Conservation (phyloP, 2,329 filamentous ascomycete genomes). For the Cercospora berteroae region DNA sequence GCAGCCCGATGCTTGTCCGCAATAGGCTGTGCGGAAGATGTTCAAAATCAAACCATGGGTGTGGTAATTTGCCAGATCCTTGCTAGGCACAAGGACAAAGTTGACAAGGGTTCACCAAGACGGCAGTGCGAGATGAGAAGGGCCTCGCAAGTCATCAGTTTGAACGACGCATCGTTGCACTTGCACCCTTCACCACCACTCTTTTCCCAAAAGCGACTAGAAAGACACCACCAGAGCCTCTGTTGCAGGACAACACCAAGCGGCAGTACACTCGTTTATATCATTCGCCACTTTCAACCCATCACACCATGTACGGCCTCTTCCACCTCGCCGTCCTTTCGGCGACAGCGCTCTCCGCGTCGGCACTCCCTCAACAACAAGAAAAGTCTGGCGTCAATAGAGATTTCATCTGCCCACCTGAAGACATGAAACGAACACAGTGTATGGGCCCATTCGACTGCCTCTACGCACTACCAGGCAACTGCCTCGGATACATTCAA, state of each 20-base stretch:
- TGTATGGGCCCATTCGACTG: conserved; percentile 13
- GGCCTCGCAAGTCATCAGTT: not conserved
- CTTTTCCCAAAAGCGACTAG: not conserved
- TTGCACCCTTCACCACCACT: not conserved
- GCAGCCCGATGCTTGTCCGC: not conserved
- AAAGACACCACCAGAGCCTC: not conserved
- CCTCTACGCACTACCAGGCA: conserved; percentile 5
- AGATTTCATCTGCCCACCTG: conserved; percentile 6
- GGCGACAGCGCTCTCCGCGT: not conserved
- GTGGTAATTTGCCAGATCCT: not conserved
- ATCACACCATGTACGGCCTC: conserved; percentile 1
- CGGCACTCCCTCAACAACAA: not conserved
- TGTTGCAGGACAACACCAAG: not conserved
- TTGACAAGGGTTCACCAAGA: not conserved
- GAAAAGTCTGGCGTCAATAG: not conserved
- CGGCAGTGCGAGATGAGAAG: not conserved
- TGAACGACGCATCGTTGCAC: not conserved
- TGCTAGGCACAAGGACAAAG: not conserved
- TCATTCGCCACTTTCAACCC: not conserved
- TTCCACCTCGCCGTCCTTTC: not conserved
- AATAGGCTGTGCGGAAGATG: not conserved
- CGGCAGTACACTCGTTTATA: not conserved
- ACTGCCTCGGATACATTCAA: conserved; percentile 14
- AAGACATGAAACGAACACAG: conserved; percentile 8
- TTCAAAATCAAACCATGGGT: not conserved